Evolutionary conservation across 371 early-diverging fungal species (phyloP).

Genomic region (Mortierella sp.): DNA sequence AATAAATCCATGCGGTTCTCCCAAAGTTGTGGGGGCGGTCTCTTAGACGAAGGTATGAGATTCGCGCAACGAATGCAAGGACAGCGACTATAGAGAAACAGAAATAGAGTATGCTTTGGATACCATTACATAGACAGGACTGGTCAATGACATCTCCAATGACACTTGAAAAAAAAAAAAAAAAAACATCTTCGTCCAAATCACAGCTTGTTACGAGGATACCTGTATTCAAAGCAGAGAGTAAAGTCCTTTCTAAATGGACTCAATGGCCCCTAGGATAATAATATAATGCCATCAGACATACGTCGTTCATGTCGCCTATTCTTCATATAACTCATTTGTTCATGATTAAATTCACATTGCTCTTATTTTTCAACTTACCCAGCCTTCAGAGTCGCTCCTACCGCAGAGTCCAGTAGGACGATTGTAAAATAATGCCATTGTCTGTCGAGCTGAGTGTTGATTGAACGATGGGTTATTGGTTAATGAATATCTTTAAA

Average conservation of each 20-base stretch:
- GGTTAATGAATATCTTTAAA: no score
- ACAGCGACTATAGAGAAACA: conserved; percentile 29
- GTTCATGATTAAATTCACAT: no score
- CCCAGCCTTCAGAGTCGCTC: conserved; percentile 31
- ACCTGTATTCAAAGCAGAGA: conserved; percentile 82
- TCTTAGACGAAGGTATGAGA: conserved; percentile 8
- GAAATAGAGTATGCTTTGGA: conserved; percentile 63
- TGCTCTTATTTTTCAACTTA: not conserved
- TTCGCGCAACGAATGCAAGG: conserved; percentile 10
- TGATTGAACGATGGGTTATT: not conserved
- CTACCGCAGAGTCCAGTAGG: conserved; percentile 6
- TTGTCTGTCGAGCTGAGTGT: not conserved
- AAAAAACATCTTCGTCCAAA: no score
- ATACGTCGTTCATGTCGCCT: not conserved
- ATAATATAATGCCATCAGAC: not conserved
- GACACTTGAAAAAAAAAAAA: conserved; percentile 43
- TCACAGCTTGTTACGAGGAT: not conserved
- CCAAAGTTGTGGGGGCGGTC: conserved; percentile 31
- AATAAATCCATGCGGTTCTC: conserved; percentile 47
- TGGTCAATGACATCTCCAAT: conserved; percentile 16
- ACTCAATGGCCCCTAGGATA: conserved; percentile 67
- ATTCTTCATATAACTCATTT: not conserved
- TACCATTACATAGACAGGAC: conserved; percentile 8
- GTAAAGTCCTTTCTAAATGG: conserved; percentile 74
- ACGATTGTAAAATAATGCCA: not conserved